Conservation (phyloP, 2,329 filamentous ascomycete species). For the Grosmannia clavigera region DNA sequence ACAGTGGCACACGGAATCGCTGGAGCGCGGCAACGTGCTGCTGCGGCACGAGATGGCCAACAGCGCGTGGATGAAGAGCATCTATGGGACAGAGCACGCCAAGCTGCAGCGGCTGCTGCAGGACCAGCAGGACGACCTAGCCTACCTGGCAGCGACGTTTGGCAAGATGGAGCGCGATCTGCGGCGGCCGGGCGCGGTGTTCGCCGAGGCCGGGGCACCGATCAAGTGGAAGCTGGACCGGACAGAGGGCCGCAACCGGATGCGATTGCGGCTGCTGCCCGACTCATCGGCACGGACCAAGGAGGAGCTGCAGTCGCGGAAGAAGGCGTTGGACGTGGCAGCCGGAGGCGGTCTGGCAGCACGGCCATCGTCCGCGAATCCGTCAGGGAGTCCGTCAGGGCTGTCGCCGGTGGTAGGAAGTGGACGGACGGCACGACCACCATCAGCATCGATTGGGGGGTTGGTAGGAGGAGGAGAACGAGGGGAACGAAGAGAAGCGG, state of each 20-base stretch:
- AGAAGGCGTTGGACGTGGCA: constrained; percentile 8
- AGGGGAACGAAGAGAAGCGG: too few relatives aligned
- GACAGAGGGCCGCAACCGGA: constrained; percentile 89
- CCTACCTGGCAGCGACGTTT: constrained; percentile 64
- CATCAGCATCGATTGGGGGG: too few relatives aligned
- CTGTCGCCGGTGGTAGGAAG: neutral
- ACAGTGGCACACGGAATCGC: constrained; percentile 62
- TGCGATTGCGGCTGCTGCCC: constrained; percentile 77
- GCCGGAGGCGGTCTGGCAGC: neutral
- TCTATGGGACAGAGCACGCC: constrained; percentile 80
- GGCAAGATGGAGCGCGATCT: constrained; percentile 69
- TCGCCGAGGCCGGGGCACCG: constrained; percentile 42
- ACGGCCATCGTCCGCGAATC: neutral
- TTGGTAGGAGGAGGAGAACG: too few relatives aligned
- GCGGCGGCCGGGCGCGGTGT: constrained; percentile 66
- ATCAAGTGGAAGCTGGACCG: constrained; percentile 84
- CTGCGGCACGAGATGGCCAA: constrained; percentile 79
- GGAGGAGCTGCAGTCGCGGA: constrained; percentile 74
- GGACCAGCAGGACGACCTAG: constrained; percentile 83
- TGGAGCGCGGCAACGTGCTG: constrained; percentile 57
- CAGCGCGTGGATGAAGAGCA: constrained; percentile 87
- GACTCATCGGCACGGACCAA: constrained; percentile 52
- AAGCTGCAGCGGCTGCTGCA: constrained; percentile 83
- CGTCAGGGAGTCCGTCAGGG: neutral
- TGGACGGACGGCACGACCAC: neutral